Conservation (phyloP, 1,284 basidiomycete genomes). For the Marasmius oreades region DNA sequence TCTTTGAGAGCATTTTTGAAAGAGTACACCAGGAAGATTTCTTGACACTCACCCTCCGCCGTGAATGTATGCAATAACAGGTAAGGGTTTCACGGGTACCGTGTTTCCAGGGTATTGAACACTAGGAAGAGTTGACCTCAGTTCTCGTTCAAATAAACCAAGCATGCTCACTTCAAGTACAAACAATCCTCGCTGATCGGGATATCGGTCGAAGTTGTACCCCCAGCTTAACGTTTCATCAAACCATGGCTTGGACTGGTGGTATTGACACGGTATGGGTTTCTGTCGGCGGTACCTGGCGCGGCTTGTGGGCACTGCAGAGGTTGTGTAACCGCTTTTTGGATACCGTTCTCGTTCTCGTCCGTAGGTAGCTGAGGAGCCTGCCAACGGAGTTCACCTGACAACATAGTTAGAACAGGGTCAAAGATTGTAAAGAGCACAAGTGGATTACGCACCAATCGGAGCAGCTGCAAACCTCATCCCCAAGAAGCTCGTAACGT, state of each 20-base stretch:
- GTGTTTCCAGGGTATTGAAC: conserved; percentile 13
- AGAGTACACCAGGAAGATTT: not conserved
- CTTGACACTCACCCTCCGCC: conserved; percentile 19
- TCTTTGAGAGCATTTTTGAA: not conserved
- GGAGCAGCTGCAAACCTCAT: conserved; percentile 32
- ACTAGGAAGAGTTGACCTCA: not conserved
- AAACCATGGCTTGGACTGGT: not conserved
- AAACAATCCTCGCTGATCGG: conserved; percentile 28
- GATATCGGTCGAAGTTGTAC: not conserved
- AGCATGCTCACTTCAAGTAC: conserved; percentile 20
- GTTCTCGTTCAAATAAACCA: no score
- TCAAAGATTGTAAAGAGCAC: not conserved
- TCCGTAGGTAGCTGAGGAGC: conserved; percentile 21
- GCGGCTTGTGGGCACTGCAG: conserved; percentile 14
- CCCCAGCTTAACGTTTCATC: conserved; percentile 5
- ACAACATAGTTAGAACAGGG: not conserved
- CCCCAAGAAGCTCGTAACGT: conserved; percentile 27
- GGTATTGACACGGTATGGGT: conserved; percentile 6
- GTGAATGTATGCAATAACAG: conserved; percentile 21
- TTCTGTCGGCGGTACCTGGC: conserved; percentile 6
- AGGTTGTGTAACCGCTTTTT: conserved; percentile 19
- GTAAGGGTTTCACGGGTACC: conserved; percentile 10
- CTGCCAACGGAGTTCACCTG: conserved; percentile 24
- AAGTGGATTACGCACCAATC: conserved; percentile 22
- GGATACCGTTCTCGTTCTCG: conserved; percentile 16